Evolutionary conservation across 2,329 filamentous ascomycete species (phyloP).

Genomic region (Nectriaceae sp.): DNA sequence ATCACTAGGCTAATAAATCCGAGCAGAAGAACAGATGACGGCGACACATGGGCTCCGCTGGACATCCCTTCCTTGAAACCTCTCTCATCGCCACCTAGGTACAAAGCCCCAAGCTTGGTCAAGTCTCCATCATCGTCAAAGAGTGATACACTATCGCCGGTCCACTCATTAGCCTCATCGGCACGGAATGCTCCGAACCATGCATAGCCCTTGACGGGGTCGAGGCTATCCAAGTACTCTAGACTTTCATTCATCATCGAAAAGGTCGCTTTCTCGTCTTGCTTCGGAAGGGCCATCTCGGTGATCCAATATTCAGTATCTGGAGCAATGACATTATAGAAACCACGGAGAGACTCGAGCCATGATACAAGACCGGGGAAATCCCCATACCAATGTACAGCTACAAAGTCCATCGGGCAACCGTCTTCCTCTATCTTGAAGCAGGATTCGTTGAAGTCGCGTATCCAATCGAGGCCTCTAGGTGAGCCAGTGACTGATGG

Average conservation of each 20-base stretch:
- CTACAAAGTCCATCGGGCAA: conserved; percentile 43
- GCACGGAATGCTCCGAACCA: conserved; percentile 44
- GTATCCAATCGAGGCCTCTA: conserved; percentile 41
- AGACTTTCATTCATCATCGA: conserved; percentile 44
- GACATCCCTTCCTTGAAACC: conserved; percentile 39
- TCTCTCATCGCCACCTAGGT: conserved; percentile 40
- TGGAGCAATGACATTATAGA: conserved; percentile 33
- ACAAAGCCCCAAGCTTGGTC: conserved; percentile 40
- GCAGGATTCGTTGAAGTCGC: conserved; percentile 42
- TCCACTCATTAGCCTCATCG: conserved; percentile 41
- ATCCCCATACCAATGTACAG: conserved; percentile 45
- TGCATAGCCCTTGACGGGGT: conserved; percentile 40
- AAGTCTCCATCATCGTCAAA: conserved; percentile 39
- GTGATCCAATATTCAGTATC: conserved; percentile 38
- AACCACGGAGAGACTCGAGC: conserved; percentile 36
- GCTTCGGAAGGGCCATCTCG: conserved; percentile 41
- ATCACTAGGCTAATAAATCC: no score
- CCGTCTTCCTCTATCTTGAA: conserved; percentile 39
- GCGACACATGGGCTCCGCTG: no score
- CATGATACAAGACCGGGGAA: conserved; percentile 37
- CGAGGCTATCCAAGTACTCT: conserved; percentile 33
- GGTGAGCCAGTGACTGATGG: conserved; percentile 43
- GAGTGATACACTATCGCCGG: conserved; percentile 39
- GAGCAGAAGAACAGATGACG: no score
- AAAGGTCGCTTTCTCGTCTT: conserved; percentile 34